These are phyloP conservation scores for Pythium plurisporium DNA, from an alignment of 352 stramenopile species.

Conservation along the genomic window DNA sequence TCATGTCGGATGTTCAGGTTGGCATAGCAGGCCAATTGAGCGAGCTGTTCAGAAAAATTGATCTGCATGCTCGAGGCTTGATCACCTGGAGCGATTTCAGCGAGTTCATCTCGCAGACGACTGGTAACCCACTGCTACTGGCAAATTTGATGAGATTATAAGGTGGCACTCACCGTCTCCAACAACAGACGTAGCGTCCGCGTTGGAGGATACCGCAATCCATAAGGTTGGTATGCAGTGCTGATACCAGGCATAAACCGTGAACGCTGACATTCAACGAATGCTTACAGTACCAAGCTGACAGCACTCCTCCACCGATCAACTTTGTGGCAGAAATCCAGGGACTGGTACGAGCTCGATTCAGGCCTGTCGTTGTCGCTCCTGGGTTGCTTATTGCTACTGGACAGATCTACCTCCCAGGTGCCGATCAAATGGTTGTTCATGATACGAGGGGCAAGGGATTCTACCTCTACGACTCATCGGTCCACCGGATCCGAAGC, in stretches of 20 bases:
- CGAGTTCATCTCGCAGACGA: slow-evolving; percentile 34
- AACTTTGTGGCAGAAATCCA: slow-evolving; percentile 39
- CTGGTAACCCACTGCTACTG: slow-evolving; percentile 20
- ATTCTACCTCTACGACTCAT: slow-evolving; percentile 36
- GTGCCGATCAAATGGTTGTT: slow-evolving; percentile 31
- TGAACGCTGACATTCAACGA: no score
- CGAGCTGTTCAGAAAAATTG: slow-evolving; percentile 35
- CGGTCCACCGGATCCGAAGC: slow-evolving; percentile 16
- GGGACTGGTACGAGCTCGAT: slow-evolving; percentile 32
- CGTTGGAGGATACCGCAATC: slow-evolving; percentile 19
- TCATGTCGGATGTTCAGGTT: slow-evolving; percentile 25
- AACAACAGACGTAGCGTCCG: slow-evolving; percentile 3
- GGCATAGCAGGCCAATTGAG: slow-evolving; percentile 30
- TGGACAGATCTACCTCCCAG: slow-evolving; percentile 20
- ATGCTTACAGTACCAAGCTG: slow-evolving; percentile 36
- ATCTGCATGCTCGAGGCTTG: slow-evolving; percentile 26
- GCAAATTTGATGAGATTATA: neutral
- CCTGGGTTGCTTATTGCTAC: no score
- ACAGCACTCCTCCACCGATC: slow-evolving; percentile 19
- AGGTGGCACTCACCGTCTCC: no score
- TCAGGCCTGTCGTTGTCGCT: no score
- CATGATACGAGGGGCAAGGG: slow-evolving; percentile 28
- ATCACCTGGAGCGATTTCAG: slow-evolving; percentile 49
- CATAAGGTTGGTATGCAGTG: slow-evolving; percentile 23
- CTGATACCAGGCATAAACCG: no score